Evolutionary conservation across 2,329 filamentous ascomycete species (phyloP).

Genomic region (Diaporthe amygdali): DNA sequence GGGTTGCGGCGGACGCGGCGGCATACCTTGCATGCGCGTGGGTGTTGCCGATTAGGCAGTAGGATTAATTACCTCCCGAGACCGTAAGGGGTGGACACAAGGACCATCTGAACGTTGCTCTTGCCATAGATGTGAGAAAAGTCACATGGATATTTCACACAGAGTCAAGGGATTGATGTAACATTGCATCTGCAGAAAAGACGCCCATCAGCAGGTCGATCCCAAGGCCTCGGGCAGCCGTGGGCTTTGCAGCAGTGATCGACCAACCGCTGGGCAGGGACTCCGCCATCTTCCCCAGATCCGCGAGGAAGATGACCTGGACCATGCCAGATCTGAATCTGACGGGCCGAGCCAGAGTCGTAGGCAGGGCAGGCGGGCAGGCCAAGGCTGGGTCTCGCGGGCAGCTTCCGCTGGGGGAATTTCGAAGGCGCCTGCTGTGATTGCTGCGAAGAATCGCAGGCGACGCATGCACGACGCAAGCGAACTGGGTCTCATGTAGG

Average conservation of each 20-base stretch:
- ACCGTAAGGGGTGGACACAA: conserved; percentile 1
- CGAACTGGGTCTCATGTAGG: conserved; percentile 17
- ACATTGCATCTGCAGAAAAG: conserved; percentile 19
- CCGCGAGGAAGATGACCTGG: neutral
- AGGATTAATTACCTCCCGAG: neutral
- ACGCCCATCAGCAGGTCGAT: conserved; percentile 2
- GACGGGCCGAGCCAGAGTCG: conserved; percentile 19
- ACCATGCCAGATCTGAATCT: conserved; percentile 8
- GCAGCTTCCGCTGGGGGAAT: neutral
- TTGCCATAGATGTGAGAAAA: neutral
- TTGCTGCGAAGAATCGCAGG: conserved; percentile 10
- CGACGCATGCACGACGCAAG: conserved; percentile 20
- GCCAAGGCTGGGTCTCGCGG: conserved; percentile 5
- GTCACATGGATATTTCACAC: neutral
- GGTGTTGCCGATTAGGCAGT: conserved; percentile 3
- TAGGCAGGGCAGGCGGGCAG: neutral
- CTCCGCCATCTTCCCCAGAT: conserved; percentile 11
- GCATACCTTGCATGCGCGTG: neutral
- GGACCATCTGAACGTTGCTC: neutral
- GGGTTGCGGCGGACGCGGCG: neutral
- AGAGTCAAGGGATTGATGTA: neutral
- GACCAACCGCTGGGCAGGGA: neutral
- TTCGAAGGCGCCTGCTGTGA: conserved; percentile 7
- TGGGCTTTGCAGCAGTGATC: conserved; percentile 17
- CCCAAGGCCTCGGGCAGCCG: conserved; percentile 17